Conservation (phyloP, 2,329 filamentous ascomycete species). For the Diaporthe vaccinii region DNA sequence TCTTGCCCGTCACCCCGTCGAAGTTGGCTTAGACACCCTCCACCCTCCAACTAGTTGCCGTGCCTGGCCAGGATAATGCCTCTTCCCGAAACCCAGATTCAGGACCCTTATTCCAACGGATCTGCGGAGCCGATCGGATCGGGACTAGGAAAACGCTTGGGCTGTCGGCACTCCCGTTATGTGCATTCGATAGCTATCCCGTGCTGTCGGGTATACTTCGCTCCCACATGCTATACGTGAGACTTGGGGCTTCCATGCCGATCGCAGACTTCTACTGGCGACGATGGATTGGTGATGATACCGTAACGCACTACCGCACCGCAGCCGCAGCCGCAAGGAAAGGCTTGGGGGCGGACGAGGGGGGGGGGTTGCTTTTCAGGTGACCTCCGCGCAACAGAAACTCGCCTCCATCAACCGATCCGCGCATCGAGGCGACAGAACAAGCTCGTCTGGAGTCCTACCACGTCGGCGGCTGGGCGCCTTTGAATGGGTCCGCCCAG, state of each 20-base stretch:
- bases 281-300: not conserved
- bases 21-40: slow-evolving; percentile 23
- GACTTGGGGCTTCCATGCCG: slow-evolving; percentile 27
- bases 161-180: not conserved
- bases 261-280: slow-evolving; percentile 24
- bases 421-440: not conserved
- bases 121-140: slow-evolving; percentile 14
- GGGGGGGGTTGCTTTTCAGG: not conserved
- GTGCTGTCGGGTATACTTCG: slow-evolving; percentile 6
- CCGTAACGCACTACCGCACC: slow-evolving; percentile 1
- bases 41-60: slow-evolving; percentile 19
- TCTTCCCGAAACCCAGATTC: slow-evolving; percentile 1
- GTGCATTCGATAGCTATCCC: not conserved
- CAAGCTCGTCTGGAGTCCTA: not conserved
- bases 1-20: not conserved
- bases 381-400: not conserved
- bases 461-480: not conserved
- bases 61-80: slow-evolving; percentile 28
- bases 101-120: slow-evolving; percentile 21
- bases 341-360: not conserved
- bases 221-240: not conserved
- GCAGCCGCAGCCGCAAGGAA: not conserved
- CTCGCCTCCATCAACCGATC: slow-evolving; percentile 25
- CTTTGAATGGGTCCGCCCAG: not conserved
- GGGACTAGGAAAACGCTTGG: slow-evolving; percentile 7